Base-by-base conservation (phyloP, 257 asterid genomes). In the Fraxinus pennsylvanica region DNA sequence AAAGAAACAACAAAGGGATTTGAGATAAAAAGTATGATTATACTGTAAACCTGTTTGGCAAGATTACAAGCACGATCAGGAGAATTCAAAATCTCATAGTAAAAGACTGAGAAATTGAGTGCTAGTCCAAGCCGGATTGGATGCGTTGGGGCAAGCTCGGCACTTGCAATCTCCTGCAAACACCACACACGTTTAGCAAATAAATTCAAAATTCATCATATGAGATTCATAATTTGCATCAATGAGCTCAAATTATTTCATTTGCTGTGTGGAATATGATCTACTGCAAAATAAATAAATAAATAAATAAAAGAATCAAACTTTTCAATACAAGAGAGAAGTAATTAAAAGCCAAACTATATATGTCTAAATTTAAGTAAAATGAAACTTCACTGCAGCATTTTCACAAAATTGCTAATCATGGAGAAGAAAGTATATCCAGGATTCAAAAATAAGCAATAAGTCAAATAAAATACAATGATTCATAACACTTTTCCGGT, bases 71-170 rank as follows among this genome's bases (percentile, higher is more conserved):
- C 90, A 10, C 90, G 84, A 73, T 87, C 90, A 2, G 90, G 88
- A 65, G 90, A 87, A 76, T 85, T 87, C 87, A 85, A 76, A 65
- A 87, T 87, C 86, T 87, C 91, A 33, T 87, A 87, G 86, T 87
- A 87, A 30, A 87, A 87, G 83, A 87, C 91, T 15, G 91, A 87
- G 83, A 87, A 87, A 77, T 87, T 87, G 78, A 87, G 91, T 4
- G 91, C 91, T 19, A 87, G 71, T 73, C 91, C 91, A 29, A 87
- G 91, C n/a, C 91, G 85, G 65, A 87, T 87, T 0, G 91, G 91
- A 75, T 87, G 91, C 1, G 91, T 87, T 22, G 91, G 89, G 52
- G 91, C 87, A 41, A 87, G 84, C 73, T 87, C 91, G 12, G 86
- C 45, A 63, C 65, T 80, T 3, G 91, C 91, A 81, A 87, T 87